A percentile compares a stretch with the other conserved stretches of the same genome.
Conservation (phyloP, 2,329 filamentous ascomycete species). For the Fusarium mangiferae region DNA sequence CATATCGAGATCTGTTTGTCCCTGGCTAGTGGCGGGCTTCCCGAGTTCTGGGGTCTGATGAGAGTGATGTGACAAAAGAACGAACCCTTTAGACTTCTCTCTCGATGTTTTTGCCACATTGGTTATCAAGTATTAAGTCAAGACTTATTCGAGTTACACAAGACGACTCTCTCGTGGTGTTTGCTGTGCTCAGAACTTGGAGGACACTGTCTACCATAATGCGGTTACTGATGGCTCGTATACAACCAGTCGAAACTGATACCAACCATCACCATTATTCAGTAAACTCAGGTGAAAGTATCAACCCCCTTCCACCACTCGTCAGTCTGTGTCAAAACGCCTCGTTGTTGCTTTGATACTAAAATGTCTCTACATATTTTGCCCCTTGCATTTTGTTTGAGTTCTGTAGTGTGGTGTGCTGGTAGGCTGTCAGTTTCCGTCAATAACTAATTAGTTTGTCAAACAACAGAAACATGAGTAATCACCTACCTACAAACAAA, state of each 20-base stretch:
- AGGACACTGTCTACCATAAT: not conserved
- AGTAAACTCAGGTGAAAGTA: not conserved
- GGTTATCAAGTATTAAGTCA: not conserved
- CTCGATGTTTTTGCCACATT: not conserved
- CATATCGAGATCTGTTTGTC: not conserved
- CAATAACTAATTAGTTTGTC: not conserved
- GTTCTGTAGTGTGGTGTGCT: not conserved
- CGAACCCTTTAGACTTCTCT: conserved; percentile 1
- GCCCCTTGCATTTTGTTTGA: conserved; percentile 19
- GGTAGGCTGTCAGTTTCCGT: not conserved
- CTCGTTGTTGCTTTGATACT: not conserved
- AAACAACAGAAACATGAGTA: not conserved
- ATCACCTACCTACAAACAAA: not conserved
- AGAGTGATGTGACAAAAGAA: not conserved
- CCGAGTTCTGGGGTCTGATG: not conserved
- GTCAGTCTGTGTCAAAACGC: not conserved
- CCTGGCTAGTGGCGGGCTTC: conserved; percentile 8
- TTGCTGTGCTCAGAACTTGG: not conserved
- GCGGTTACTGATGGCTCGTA: not conserved
- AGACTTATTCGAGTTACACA: too few relatives aligned
- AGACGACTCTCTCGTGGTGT: not conserved
- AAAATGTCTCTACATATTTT: not conserved
- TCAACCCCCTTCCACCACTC: not conserved
- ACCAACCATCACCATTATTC: not conserved
- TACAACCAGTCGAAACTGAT: not conserved